phyloP scores from a whole-genome alignment of 192 early-diverging fungal genomes.

The Backusella sp. region DNA sequence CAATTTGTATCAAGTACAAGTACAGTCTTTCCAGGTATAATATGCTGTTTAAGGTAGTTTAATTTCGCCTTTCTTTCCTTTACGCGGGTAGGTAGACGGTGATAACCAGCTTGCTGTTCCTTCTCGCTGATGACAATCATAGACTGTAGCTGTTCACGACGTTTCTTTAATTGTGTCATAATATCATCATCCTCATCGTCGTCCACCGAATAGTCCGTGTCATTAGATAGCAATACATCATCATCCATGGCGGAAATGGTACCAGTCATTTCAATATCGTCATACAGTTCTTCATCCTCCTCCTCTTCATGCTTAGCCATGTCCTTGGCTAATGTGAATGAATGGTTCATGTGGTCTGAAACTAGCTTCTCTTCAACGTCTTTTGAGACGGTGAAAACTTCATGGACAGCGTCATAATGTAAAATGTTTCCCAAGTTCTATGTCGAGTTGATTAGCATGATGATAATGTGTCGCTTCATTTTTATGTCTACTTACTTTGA shows the following conservation, averaged over 20 bases:
- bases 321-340: neutral
- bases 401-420: conserved; percentile 20
- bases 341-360: neutral
- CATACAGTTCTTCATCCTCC: neutral
- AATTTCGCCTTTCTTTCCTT: conserved; percentile 21
- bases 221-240: conserved; percentile 19
- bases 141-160: conserved; percentile 33
- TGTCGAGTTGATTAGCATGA: neutral
- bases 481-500: conserved; percentile 27
- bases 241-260: conserved; percentile 19
- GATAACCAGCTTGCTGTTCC: conserved; percentile 9
- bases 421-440: conserved; percentile 28
- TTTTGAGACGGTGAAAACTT: neutral
- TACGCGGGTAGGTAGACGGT: conserved; percentile 13
- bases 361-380: neutral
- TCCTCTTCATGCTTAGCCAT: neutral
- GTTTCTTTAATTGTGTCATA: conserved; percentile 26
- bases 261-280: neutral
- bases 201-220: conserved; percentile 12
- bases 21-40: conserved; percentile 36
- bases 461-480: neutral
- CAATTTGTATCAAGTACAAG: conserved; percentile 61
- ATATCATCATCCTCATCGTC: conserved; percentile 23
- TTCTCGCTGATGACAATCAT: conserved; percentile 3
- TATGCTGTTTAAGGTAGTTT: conserved; percentile 10